A percentile compares a stretch with the other conserved stretches of the same genome.
phyloP scores from a whole-genome alignment of 208 protist genomes.

The Tritrichomonas musculus region DNA sequence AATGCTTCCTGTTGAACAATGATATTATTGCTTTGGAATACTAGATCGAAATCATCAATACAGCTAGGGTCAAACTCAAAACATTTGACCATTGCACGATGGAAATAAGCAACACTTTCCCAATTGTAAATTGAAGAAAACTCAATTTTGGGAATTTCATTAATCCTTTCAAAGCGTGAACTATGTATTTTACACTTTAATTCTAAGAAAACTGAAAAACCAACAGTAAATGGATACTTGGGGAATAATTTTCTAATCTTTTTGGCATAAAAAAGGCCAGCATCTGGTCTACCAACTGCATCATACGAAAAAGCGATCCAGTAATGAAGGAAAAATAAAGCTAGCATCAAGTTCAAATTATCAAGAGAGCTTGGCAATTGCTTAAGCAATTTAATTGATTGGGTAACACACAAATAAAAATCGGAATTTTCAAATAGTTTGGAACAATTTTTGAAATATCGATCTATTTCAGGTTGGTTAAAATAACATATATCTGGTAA shows the following conservation, averaged over 20 bases:
- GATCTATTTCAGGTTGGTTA: neutral
- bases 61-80: neutral
- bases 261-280: neutral
- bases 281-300: neutral
- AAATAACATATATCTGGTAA: neutral
- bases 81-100: neutral
- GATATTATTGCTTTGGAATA: neutral
- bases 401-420: neutral
- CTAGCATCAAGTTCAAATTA: neutral
- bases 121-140: neutral
- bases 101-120: neutral
- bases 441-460: neutral
- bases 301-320: neutral
- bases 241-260: neutral
- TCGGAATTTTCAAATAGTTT: neutral
- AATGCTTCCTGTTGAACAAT: slow-evolving; percentile 8
- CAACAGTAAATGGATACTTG: neutral
- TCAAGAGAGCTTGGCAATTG: neutral
- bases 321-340: neutral
- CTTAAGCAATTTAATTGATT: neutral
- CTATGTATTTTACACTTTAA: neutral
- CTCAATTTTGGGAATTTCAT: neutral
- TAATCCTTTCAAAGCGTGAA: neutral
- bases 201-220: neutral
- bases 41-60: neutral